phyloP scores from a whole-genome alignment of 192 early-diverging fungal genomes.

The Nowakowskiella sp. region DNA sequence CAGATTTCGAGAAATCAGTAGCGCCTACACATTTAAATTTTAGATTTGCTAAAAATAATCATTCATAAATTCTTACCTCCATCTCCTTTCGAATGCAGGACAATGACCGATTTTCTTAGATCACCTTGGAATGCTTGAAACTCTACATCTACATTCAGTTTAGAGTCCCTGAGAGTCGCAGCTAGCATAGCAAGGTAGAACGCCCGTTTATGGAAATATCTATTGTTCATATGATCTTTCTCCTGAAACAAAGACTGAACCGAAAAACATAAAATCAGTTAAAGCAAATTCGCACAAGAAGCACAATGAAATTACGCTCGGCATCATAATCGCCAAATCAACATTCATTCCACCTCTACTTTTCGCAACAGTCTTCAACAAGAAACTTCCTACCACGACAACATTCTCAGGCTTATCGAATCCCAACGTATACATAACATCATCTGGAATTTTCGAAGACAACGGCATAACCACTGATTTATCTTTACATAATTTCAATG shows the following conservation, averaged over 20 bases:
- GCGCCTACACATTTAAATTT: conserved; percentile 25
- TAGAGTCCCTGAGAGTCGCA: conserved; percentile 24
- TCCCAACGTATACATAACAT: conserved; percentile 69
- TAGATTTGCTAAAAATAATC: not conserved
- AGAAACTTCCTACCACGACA: conserved; percentile 80
- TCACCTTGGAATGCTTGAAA: conserved; percentile 44
- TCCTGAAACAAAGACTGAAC: conserved; percentile 68
- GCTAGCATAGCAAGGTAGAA: conserved; percentile 81
- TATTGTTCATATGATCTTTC: conserved; percentile 86
- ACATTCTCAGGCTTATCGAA: conserved; percentile 67
- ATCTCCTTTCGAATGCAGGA: conserved; percentile 22
- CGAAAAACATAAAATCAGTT: conserved; percentile 7
- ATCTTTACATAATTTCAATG: conserved; percentile 27
- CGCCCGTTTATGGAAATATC: conserved; percentile 94
- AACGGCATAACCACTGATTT: conserved; percentile 69
- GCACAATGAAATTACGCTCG: conserved; percentile 31
- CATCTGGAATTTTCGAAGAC: conserved; percentile 48
- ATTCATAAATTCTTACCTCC: conserved; percentile 22
- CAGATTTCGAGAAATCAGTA: conserved; percentile 57
- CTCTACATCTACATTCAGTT: conserved; percentile 17
- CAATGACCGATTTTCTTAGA: conserved; percentile 31
- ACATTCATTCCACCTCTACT: conserved; percentile 60
- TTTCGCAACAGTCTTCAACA: conserved; percentile 66
- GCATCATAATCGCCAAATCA: conserved; percentile 91
- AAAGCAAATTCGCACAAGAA: not conserved